phyloP scores from a whole-genome alignment of 1,284 basidiomycete genomes.

The Sanghuangporus weigelae region DNA sequence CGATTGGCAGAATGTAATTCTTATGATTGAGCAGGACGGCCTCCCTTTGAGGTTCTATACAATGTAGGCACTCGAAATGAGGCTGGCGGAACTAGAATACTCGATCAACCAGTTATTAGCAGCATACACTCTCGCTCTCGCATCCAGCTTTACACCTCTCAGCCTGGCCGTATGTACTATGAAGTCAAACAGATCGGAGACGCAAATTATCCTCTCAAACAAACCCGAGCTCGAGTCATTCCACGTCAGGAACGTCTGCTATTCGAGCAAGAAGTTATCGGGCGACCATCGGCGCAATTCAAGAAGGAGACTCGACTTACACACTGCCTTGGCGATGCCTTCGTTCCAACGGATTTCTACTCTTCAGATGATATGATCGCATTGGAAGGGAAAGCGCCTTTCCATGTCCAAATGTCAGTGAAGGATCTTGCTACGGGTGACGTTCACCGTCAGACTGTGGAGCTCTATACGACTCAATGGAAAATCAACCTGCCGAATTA shows the following conservation, averaged over 20 bases:
- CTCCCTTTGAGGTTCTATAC: constrained; percentile 85
- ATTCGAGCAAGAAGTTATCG: constrained; percentile 82
- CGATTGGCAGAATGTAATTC: background rate
- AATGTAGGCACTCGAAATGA: constrained; percentile 69
- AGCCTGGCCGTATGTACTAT: constrained; percentile 81
- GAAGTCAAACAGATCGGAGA: constrained; percentile 88
- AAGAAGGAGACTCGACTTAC: constrained; percentile 58
- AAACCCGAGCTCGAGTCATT: constrained; percentile 54
- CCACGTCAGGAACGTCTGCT: constrained; percentile 57
- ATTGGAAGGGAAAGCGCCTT: constrained; percentile 82
- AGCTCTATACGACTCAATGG: constrained; percentile 63
- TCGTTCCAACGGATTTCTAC: constrained; percentile 46
- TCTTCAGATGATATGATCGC: constrained; percentile 59
- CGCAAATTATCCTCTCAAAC: constrained; percentile 73
- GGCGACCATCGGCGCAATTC: constrained; percentile 76
- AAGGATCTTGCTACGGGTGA: constrained; percentile 69
- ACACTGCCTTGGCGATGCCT: constrained; percentile 72
- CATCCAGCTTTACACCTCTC: constrained; percentile 78
- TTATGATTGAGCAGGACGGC: constrained; percentile 46
- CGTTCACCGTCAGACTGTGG: constrained; percentile 52
- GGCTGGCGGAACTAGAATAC: constrained; percentile 52
- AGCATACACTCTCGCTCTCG: constrained; percentile 80
- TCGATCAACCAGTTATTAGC: constrained; percentile 75
- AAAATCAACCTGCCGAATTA: constrained; percentile 70
- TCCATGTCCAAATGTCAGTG: constrained; percentile 71